phyloP scores from a whole-genome alignment of 176 grass and related monocot species.

The Juncus inflexus region DNA sequence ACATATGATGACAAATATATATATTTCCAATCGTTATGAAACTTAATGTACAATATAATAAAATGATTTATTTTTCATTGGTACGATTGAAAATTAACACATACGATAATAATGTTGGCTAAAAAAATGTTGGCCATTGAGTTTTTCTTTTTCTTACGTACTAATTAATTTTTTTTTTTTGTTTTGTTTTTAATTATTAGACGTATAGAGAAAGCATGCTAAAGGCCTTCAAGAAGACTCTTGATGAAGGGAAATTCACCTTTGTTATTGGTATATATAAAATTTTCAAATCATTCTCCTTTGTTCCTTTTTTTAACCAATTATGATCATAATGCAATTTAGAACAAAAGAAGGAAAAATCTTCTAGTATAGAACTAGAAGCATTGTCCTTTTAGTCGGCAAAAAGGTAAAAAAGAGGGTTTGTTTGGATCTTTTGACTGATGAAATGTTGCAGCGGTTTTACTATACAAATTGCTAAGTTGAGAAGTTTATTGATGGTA shows the following conservation, averaged over 20 bases:
- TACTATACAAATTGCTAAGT: neutral
- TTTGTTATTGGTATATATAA: constrained; percentile 92
- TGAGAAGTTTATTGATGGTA: constrained; percentile 88
- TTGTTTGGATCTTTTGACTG: constrained; percentile 53
- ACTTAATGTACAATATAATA: too few species aligned
- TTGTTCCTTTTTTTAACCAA: neutral
- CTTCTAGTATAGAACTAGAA: neutral
- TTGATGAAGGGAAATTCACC: constrained; percentile 92
- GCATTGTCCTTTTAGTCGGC: neutral
- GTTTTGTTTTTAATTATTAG: constrained; percentile 40
- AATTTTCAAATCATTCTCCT: constrained; percentile 16
- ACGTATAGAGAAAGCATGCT: constrained; percentile 90
- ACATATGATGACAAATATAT: too few species aligned
- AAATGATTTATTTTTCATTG: too few species aligned
- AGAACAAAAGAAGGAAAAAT: too few species aligned
- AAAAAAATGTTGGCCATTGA: too few species aligned
- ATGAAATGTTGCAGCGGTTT: constrained; percentile 73
- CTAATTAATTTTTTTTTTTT: constrained; percentile 13
- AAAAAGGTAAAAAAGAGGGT: too few species aligned
- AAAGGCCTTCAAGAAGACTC: constrained; percentile 97
- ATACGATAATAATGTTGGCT: too few species aligned
- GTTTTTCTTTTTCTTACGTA: neutral
- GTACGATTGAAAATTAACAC: too few species aligned
- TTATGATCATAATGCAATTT: neutral
- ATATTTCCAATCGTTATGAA: too few species aligned